These are phyloP conservation scores for Aureobasidium mangrovei DNA, from an alignment of 2,329 filamentous ascomycete species.

Conservation along the genomic window DNA sequence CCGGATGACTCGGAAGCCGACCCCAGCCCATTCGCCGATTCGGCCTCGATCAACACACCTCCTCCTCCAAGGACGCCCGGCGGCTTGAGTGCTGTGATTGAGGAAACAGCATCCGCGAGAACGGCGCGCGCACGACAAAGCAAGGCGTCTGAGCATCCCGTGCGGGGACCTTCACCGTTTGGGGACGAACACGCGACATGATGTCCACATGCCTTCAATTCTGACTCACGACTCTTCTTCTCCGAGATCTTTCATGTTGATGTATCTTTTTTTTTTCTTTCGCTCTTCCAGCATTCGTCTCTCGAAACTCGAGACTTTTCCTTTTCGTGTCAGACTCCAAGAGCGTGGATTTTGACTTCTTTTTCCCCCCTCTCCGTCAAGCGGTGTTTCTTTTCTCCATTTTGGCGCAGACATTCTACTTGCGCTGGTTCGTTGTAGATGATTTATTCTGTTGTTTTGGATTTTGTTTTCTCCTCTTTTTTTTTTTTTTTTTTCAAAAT, in stretches of 20 bases:
- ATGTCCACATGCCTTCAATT: neutral
- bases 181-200: conserved; percentile 3
- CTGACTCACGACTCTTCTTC: neutral
- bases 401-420: neutral
- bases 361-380: neutral
- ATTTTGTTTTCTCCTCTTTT: neutral
- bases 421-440: neutral
- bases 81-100: conserved; percentile 36
- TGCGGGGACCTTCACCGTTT: neutral
- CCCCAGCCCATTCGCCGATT: conserved; percentile 18
- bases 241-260: neutral
- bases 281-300: neutral
- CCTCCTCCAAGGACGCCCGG: neutral
- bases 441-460: neutral
- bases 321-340: neutral
- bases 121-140: neutral
- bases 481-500: neutral
- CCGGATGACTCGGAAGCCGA: neutral
- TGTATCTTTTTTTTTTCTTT: neutral
- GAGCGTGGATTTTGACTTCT: neutral
- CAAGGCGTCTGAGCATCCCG: neutral
- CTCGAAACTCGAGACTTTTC: neutral
- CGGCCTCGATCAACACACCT: neutral
- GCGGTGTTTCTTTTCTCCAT: neutral
- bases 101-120: conserved; percentile 25